A percentile compares a stretch with the other conserved stretches of the same genome.
Conservation (phyloP, 2,329 filamentous ascomycete species). For the Scytalidium lignicola region DNA sequence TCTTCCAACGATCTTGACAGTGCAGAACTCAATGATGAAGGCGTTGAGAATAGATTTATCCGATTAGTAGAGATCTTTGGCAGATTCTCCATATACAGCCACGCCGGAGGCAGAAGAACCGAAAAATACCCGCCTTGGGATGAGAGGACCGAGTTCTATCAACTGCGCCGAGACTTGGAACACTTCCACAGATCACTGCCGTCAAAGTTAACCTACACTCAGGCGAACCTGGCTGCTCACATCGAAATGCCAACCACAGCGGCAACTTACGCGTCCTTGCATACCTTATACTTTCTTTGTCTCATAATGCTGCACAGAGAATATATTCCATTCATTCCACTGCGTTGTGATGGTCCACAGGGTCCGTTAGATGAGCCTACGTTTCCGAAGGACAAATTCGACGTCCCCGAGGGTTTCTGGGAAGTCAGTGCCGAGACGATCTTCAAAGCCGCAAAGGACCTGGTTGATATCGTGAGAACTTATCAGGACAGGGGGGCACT, state of each 20-base stretch:
- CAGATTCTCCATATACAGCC: conserved; percentile 52
- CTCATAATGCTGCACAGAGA: conserved; percentile 65
- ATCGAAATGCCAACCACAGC: conserved; percentile 54
- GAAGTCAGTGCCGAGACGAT: conserved; percentile 54
- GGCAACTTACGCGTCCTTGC: conserved; percentile 61
- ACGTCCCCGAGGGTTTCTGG: conserved; percentile 54
- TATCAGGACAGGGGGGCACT: conserved; percentile 55
- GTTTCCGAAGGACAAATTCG: conserved; percentile 42
- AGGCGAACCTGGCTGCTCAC: conserved; percentile 60
- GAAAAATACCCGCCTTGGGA: conserved; percentile 56
- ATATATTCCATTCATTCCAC: conserved; percentile 61
- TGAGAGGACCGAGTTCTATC: conserved; percentile 46
- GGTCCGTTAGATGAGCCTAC: conserved; percentile 56
- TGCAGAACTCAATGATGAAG: conserved; percentile 17
- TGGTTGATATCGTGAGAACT: conserved; percentile 59
- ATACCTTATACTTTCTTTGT: conserved; percentile 61
- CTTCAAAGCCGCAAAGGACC: conserved; percentile 57
- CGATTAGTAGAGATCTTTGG: conserved; percentile 55
- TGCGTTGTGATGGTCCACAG: conserved; percentile 42
- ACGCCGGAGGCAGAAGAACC: conserved; percentile 44
- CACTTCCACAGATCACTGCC: conserved; percentile 51
- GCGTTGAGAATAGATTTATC: conserved; percentile 43
- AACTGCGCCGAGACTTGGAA: conserved; percentile 45
- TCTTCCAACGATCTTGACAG: conserved; percentile 36
- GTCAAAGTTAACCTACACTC: conserved; percentile 46